phyloP scores from a whole-genome alignment of 225 moss, liverwort and hornwort genomes.

The Bryum argenteum region DNA sequence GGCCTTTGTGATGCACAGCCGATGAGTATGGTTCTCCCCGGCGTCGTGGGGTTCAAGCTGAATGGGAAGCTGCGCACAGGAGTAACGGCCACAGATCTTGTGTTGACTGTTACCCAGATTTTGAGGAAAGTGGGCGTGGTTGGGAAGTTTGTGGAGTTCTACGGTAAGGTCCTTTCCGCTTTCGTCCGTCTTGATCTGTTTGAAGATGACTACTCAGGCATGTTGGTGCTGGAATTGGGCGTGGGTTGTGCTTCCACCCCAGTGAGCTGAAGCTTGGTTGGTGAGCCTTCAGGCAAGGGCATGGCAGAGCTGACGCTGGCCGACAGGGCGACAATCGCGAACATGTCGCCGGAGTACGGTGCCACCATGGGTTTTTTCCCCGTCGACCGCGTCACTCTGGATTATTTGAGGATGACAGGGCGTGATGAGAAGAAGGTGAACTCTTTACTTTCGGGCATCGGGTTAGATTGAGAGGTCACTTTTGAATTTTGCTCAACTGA shows the following conservation, averaged over 20 bases:
- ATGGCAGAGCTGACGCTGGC: conserved; percentile 85
- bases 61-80: conserved; percentile 78
- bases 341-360: conserved; percentile 99
- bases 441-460: neutral
- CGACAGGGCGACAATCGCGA: conserved; percentile 95
- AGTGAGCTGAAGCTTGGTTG: conserved; percentile 15
- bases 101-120: conserved; percentile 91
- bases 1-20: conserved; percentile 59
- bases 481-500: neutral
- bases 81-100: conserved; percentile 97
- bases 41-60: conserved; percentile 95
- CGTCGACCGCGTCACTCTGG: conserved; percentile 79
- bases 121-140: conserved; percentile 95
- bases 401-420: conserved; percentile 89
- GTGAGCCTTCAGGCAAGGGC: conserved; percentile 62
- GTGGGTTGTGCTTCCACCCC: neutral
- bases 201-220: conserved; percentile 1
- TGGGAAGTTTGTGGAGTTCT: conserved; percentile 98
- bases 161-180: conserved; percentile 54
- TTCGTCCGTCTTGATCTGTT: neutral
- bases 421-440: conserved; percentile 86
- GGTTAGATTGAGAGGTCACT: conserved; percentile 3
- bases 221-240: conserved; percentile 15
- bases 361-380: conserved; percentile 99
- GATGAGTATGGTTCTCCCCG: conserved; percentile 99